Evolutionary conservation across 257 asterid genomes (phyloP).

Genomic region (Vinca minor): DNA sequence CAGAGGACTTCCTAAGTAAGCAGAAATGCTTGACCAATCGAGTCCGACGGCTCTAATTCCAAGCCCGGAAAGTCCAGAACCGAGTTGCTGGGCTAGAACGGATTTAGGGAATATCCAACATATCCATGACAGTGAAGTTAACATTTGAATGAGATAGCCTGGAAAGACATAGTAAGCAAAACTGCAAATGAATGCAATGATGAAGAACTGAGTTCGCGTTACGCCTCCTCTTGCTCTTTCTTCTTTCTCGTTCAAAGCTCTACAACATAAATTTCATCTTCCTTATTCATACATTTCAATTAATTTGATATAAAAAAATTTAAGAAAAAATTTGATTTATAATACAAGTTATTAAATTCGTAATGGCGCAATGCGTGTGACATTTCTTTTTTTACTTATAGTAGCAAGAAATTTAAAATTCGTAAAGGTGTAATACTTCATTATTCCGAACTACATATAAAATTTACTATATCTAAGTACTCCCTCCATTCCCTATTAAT

Average conservation of each 20-base stretch:
- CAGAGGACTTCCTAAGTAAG: constrained; percentile 82
- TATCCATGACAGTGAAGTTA: constrained; percentile 83
- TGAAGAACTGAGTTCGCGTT: constrained; percentile 68
- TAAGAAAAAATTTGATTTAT: too few species aligned
- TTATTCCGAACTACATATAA: too few species aligned
- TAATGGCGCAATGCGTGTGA: too few species aligned
- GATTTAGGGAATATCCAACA: constrained; percentile 76
- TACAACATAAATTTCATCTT: constrained; percentile 8
- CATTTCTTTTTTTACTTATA: too few species aligned
- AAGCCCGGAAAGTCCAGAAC: constrained; percentile 74
- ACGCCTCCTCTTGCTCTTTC: constrained; percentile 55
- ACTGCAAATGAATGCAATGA: constrained; percentile 74
- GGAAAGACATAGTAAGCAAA: constrained; percentile 86
- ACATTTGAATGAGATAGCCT: constrained; percentile 66
- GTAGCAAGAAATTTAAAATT: too few species aligned
- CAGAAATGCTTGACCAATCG: constrained; percentile 75
- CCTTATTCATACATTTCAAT: too few species aligned
- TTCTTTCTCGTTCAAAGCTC: constrained; percentile 86
- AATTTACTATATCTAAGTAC: too few species aligned
- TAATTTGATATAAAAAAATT: too few species aligned
- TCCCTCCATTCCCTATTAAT: too few species aligned
- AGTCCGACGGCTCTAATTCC: constrained; percentile 75
- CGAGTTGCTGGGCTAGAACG: constrained; percentile 70
- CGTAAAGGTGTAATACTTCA: too few species aligned
- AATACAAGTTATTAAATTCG: too few species aligned